A percentile compares a stretch with the other conserved stretches of the same genome.
These are phyloP conservation scores for Alternaria novae-zelandiae DNA, from an alignment of 2,329 filamentous ascomycete species.

Conservation along the genomic window DNA sequence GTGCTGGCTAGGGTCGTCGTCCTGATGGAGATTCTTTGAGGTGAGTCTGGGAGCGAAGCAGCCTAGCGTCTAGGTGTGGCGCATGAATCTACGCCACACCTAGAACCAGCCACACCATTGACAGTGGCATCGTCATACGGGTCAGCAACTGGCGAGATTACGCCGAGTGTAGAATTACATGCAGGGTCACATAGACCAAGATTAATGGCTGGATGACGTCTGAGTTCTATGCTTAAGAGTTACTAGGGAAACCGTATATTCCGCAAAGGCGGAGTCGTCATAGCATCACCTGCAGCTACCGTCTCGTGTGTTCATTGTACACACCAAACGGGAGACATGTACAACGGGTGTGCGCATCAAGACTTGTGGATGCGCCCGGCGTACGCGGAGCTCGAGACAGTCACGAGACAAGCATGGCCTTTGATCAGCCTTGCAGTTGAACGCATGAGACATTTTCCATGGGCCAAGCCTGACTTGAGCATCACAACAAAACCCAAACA, in stretches of 20 bases:
- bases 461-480: background rate
- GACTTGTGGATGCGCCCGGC: background rate
- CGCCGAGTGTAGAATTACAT: background rate
- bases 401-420: slow-evolving; percentile 17
- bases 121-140: background rate
- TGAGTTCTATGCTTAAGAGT: background rate
- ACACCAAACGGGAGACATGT: background rate
- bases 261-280: background rate
- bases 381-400: slow-evolving; percentile 12
- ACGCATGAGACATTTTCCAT: background rate
- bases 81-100: slow-evolving; percentile 17
- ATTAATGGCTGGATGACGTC: background rate
- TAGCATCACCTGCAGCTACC: background rate
- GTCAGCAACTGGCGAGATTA: background rate
- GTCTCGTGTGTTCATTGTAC: background rate
- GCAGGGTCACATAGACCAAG: background rate
- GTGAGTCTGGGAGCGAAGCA: slow-evolving; percentile 16
- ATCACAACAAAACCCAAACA: background rate
- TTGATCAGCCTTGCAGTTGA: slow-evolving; percentile 10
- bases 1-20: slow-evolving; percentile 15
- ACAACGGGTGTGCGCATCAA: background rate
- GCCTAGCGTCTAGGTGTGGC: slow-evolving; percentile 10
- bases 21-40: slow-evolving; percentile 28
- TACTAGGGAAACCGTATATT: background rate
- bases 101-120: background rate